Conservation (phyloP, 768 basidiomycete species). For the Lactifluus piperatus region DNA sequence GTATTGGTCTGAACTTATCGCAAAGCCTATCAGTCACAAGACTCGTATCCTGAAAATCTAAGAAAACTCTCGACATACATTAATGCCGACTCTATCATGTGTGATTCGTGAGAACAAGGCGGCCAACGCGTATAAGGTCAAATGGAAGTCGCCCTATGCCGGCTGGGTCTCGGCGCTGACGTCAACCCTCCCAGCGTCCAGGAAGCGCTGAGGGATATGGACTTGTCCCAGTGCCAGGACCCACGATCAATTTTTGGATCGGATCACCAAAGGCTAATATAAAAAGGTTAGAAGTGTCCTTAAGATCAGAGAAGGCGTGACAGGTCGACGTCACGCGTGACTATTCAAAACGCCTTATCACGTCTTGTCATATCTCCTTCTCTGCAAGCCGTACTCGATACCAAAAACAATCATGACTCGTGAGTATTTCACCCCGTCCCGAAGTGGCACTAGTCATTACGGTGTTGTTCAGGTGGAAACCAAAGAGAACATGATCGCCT, state of each 20-base stretch:
- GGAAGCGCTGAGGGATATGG: not conserved
- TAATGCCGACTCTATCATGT: not conserved
- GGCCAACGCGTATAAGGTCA: slow-evolving; percentile 16
- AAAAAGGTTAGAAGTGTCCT: slow-evolving; percentile 12
- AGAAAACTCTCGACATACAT: slow-evolving; percentile 1
- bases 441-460: not conserved
- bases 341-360: not conserved
- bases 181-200: slow-evolving; percentile 13
- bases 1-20: slow-evolving; percentile 3
- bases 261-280: slow-evolving; percentile 20
- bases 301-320: slow-evolving; percentile 6
- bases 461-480: slow-evolving; percentile 53
- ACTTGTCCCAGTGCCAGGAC: slow-evolving; percentile 7
- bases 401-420: slow-evolving; percentile 16
- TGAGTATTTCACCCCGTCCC: not conserved
- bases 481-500: slow-evolving; percentile 70
- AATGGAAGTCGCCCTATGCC: slow-evolving; percentile 14
- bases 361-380: not conserved
- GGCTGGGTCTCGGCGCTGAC: slow-evolving; percentile 17
- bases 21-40: slow-evolving; percentile 3
- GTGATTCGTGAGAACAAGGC: slow-evolving; percentile 5
- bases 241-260: slow-evolving; percentile 20
- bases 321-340: slow-evolving; percentile 1
- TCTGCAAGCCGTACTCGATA: not conserved
- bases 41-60: not conserved